phyloP scores from a whole-genome alignment of 1,284 basidiomycete genomes.

The Marasmius fiardii region DNA sequence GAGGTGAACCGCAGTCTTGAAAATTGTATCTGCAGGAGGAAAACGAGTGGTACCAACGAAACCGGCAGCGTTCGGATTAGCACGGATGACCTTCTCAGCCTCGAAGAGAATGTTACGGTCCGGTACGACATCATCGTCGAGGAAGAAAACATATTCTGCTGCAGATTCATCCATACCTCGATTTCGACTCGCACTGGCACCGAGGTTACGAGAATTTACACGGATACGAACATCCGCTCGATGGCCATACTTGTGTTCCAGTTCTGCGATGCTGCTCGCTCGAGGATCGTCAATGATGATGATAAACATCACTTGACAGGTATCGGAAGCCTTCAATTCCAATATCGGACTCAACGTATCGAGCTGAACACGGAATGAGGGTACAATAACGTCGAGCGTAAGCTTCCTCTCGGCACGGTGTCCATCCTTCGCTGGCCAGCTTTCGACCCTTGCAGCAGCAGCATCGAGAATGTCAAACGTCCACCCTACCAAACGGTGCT shows the following conservation, averaged over 20 bases:
- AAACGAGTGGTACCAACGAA: conserved; percentile 52
- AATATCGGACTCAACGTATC: conserved; percentile 41
- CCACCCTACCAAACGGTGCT: conserved; percentile 43
- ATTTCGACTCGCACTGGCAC: conserved; percentile 49
- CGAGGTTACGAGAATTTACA: conserved; percentile 38
- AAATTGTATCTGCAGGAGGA: conserved; percentile 43
- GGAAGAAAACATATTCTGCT: conserved; percentile 47
- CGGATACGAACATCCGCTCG: conserved; percentile 47
- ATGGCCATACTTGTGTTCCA: conserved; percentile 32
- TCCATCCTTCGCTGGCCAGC: conserved; percentile 30
- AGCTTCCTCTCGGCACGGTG: conserved; percentile 30
- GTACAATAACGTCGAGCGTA: conserved; percentile 53
- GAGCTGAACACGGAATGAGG: conserved; percentile 53
- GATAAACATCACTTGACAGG: conserved; percentile 50
- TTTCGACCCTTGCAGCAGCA: conserved; percentile 33
- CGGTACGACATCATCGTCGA: conserved; percentile 57
- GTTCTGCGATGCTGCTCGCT: conserved; percentile 32
- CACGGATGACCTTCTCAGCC: conserved; percentile 44
- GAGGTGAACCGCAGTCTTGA: conserved; percentile 52
- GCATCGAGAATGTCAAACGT: conserved; percentile 43
- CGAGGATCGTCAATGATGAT: conserved; percentile 54
- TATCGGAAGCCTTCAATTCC: conserved; percentile 34
- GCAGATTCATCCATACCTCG: conserved; percentile 44
- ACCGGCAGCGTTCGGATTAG: conserved; percentile 44
- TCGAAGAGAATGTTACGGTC: conserved; percentile 40